Conservation (phyloP, 2,329 filamentous ascomycete species). For the Trichoderma lentiforme region DNA sequence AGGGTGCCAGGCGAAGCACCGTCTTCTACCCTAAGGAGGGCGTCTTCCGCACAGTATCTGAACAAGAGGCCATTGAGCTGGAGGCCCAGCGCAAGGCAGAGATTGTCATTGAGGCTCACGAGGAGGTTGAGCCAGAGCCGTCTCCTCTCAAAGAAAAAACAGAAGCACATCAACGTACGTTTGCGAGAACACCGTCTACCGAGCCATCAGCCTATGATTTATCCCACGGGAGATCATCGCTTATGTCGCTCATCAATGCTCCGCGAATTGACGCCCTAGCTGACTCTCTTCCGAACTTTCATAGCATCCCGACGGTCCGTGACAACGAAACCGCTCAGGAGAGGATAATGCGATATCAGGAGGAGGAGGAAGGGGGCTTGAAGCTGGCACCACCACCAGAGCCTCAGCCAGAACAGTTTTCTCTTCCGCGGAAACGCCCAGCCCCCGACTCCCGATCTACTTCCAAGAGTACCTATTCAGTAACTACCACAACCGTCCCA, state of each 20-base stretch:
- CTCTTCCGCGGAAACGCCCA: not conserved
- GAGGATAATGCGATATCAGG: slow-evolving; percentile 4
- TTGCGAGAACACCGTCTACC: slow-evolving; percentile 58
- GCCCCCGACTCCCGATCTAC: slow-evolving; percentile 39
- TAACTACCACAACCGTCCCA: slow-evolving; percentile 52
- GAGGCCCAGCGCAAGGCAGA: slow-evolving; percentile 32
- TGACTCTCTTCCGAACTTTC: slow-evolving; percentile 38
- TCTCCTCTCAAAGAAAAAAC: not conserved
- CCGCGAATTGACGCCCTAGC: slow-evolving; percentile 41
- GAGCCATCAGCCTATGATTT: slow-evolving; percentile 60
- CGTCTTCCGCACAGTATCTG: slow-evolving; percentile 59
- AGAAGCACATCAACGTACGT: slow-evolving; percentile 39
- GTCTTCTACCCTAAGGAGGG: slow-evolving; percentile 62
- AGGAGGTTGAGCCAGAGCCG: slow-evolving; percentile 20
- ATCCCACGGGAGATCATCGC: slow-evolving; percentile 52
- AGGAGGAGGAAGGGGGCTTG: not conserved
- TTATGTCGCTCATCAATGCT: slow-evolving; percentile 59
- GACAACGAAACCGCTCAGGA: slow-evolving; percentile 22
- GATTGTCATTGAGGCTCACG: slow-evolving; percentile 20
- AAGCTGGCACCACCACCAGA: slow-evolving; percentile 16
- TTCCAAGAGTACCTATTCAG: slow-evolving; percentile 45
- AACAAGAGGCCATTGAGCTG: slow-evolving; percentile 48
- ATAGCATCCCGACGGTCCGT: slow-evolving; percentile 40
- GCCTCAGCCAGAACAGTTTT: slow-evolving; percentile 15
- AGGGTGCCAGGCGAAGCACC: slow-evolving; percentile 47